phyloP scores from a whole-genome alignment of 148 eudicot genomes.

The Simmondsia chinensis region DNA sequence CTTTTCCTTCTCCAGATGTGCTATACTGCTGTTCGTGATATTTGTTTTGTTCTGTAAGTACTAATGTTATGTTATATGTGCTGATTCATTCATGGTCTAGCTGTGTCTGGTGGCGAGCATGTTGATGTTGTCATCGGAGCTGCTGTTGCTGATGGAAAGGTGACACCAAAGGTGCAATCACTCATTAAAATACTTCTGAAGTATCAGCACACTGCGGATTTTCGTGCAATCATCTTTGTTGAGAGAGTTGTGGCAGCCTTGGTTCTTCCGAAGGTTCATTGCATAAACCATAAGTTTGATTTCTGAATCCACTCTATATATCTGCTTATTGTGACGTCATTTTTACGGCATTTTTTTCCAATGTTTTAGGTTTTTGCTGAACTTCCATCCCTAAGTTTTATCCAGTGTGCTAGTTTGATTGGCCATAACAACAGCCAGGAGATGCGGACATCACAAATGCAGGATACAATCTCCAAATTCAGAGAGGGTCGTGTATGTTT shows the following conservation, averaged over 20 bases:
- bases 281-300: not conserved
- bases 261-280: conserved; percentile 91
- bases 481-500: conserved; percentile 93
- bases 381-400: conserved; percentile 86
- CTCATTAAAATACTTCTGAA: conserved; percentile 79
- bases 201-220: conserved; percentile 84
- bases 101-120: conserved; percentile 97
- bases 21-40: too few species aligned
- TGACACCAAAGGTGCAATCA: conserved; percentile 95
- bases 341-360: too few species aligned
- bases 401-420: conserved; percentile 83
- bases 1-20: too few species aligned
- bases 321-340: too few species aligned
- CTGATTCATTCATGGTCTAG: conserved; percentile 27
- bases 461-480: conserved; percentile 82
- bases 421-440: conserved; percentile 98
- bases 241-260: conserved; percentile 95
- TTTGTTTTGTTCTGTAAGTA: not conserved
- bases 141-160: conserved; percentile 98
- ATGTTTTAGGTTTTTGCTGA: conserved; percentile 76
- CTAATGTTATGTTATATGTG: too few species aligned
- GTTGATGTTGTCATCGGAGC: conserved; percentile 94
- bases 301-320: too few species aligned
- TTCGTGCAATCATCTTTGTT: conserved; percentile 92
- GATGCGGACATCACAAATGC: conserved; percentile 94